Base-by-base conservation (phyloP, 1,139 yeast genomes). In the Kodamaea plutei region DNA sequence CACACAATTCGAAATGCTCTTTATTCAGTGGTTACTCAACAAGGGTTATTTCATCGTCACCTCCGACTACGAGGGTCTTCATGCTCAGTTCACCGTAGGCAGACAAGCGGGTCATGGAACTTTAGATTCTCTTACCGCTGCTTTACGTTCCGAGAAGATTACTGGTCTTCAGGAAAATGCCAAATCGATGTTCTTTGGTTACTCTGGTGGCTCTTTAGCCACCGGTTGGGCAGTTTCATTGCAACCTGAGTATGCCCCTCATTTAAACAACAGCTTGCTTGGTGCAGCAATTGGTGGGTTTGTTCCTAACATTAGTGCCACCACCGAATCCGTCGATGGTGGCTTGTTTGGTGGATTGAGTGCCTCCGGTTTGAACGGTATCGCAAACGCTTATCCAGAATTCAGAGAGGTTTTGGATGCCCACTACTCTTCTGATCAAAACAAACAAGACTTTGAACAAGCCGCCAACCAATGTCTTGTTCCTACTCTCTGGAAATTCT, bases 251-350 rank as follows among this genome's bases (percentile, higher is more conserved):
- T 61, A 61, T 35, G 64, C 67, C 4, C 57, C 60, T 2, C 64
- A 59, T 8, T 44, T 61, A 26, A 26, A 25, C 6, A 15, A 35
- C 1, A 45, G 50, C 28, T 36, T 61, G 8, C 40, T 50, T 20
- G 64, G 64, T 8, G 54, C 50, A n/a, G 63, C 64, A 0, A 23
- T 56, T n/a, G 67, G 67, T 4, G 66, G 66, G 0, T 43, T 53
- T 36, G 54, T 56, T 6, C 44, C 61, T 4, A 57, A 44, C 47
- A 37, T 50, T 38, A 29, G 50, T 2, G 46, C 46, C 25, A 29
- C 29, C 11, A 54, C 54, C 2, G 44, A 37, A 11, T 34, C 35
- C 7, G 37, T 45, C 12, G 57, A 57, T 33, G 61, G 59, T 1
- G 40, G 43, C 2, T 4, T 42, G 2, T 51, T 49, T 31, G 50